These are phyloP conservation scores for Malus fusca DNA, from an alignment of 306 rosid species.

Conservation along the genomic window DNA sequence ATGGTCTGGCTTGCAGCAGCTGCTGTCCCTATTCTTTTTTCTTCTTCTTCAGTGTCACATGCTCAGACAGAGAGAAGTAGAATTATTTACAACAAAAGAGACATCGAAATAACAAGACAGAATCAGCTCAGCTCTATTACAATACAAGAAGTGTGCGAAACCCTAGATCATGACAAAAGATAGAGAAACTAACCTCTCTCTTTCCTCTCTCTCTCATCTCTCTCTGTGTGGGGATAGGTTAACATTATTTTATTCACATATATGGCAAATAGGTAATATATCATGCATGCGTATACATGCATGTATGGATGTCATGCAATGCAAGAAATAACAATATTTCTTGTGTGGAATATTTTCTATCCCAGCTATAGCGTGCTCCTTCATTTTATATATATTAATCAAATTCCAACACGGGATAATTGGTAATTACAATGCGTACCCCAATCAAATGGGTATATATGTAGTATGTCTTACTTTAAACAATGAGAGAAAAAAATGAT, in stretches of 20 bases:
- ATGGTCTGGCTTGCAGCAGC: slow-evolving; percentile 1
- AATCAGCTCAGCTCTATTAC: slow-evolving; percentile 10
- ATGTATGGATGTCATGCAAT: slow-evolving; percentile 29
- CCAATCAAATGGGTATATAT: neutral
- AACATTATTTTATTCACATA: slow-evolving; percentile 28
- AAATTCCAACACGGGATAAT: slow-evolving; percentile 4
- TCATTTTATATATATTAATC: slow-evolving; percentile 9
- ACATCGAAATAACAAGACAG: slow-evolving; percentile 17
- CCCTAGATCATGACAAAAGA: slow-evolving; percentile 35
- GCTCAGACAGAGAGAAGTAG: slow-evolving; percentile 12
- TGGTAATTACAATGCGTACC: neutral
- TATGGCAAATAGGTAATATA: slow-evolving; percentile 9
- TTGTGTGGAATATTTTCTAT: slow-evolving; percentile 6
- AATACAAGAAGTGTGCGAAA: slow-evolving; percentile 19
- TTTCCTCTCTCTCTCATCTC: slow-evolving; percentile 11
- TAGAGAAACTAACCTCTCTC: neutral
- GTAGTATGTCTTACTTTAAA: neutral
- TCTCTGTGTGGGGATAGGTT: slow-evolving; percentile 18
- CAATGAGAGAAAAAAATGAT: neutral
- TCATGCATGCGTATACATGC: slow-evolving; percentile 15
- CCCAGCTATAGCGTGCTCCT: neutral
- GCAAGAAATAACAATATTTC: slow-evolving; percentile 11
- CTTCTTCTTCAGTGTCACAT: slow-evolving; percentile 10
- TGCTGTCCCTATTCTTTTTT: neutral
- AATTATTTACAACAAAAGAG: slow-evolving; percentile 5